phyloP scores from a whole-genome alignment of 2,329 filamentous ascomycete genomes.

The Colletotrichum sp. region DNA sequence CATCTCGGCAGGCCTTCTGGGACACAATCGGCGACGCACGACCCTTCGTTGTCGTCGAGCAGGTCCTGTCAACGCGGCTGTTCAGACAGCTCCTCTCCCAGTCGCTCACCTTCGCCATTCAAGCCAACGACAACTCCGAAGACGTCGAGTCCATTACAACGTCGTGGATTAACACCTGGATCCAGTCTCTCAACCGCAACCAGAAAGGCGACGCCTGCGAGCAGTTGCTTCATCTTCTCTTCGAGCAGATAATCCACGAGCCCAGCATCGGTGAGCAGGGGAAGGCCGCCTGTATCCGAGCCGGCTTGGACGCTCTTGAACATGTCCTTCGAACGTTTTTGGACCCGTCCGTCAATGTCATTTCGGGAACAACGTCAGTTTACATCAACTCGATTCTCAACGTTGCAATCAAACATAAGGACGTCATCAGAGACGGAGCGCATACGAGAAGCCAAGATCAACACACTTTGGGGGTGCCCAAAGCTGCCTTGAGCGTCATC shows the following conservation, averaged over 20 bases:
- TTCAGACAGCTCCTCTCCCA: slow-evolving; percentile 67
- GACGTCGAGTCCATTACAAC: slow-evolving; percentile 68
- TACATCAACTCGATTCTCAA: slow-evolving; percentile 71
- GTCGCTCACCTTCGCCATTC: slow-evolving; percentile 57
- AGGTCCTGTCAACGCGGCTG: slow-evolving; percentile 76
- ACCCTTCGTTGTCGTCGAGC: slow-evolving; percentile 81
- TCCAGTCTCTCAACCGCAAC: slow-evolving; percentile 76
- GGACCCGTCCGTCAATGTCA: slow-evolving; percentile 39
- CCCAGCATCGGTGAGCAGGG: slow-evolving; percentile 60
- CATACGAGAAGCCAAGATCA: slow-evolving; percentile 36
- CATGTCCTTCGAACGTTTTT: slow-evolving; percentile 63
- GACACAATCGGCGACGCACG: slow-evolving; percentile 83
- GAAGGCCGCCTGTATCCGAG: slow-evolving; percentile 65
- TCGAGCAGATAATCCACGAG: slow-evolving; percentile 67
- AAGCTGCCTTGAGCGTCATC: slow-evolving; percentile 51
- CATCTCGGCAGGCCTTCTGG: slow-evolving; percentile 84
- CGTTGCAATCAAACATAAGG: slow-evolving; percentile 66
- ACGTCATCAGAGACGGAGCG: slow-evolving; percentile 62
- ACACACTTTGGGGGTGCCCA: slow-evolving; percentile 46
- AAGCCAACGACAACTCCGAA: slow-evolving; percentile 49
- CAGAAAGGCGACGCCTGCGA: slow-evolving; percentile 83
- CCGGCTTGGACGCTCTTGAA: slow-evolving; percentile 66
- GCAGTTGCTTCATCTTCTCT: slow-evolving; percentile 76
- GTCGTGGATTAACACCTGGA: slow-evolving; percentile 79
- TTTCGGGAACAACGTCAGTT: slow-evolving; percentile 59